Evolutionary conservation across 805 yeast genomes (phyloP).

Genomic region (Cyberlindnera petersonii): DNA sequence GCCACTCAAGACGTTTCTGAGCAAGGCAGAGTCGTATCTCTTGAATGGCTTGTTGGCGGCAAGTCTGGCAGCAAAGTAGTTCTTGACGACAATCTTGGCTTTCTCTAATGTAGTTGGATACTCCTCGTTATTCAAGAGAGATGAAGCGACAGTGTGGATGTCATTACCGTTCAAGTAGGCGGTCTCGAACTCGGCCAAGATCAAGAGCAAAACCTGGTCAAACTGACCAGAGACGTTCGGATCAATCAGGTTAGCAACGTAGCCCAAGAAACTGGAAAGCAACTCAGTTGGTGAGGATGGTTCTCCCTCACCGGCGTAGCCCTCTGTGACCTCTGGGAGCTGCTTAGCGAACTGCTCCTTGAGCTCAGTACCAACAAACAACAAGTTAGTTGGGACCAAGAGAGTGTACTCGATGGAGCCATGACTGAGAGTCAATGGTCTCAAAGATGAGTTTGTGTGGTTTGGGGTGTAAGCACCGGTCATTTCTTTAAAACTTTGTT

Average conservation of each 20-base stretch:
- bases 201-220: slow-evolving; percentile 64
- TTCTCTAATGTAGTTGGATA: slow-evolving; percentile 67
- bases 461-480: slow-evolving; percentile 29
- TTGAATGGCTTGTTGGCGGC: slow-evolving; percentile 46
- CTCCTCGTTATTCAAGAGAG: slow-evolving; percentile 49
- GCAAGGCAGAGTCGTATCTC: slow-evolving; percentile 53
- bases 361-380: slow-evolving; percentile 79
- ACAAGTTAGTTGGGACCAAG: slow-evolving; percentile 77
- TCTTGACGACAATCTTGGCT: slow-evolving; percentile 68
- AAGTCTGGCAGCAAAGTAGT: slow-evolving; percentile 65
- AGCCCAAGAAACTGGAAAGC: slow-evolving; percentile 79
- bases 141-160: slow-evolving; percentile 85
- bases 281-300: slow-evolving; percentile 85
- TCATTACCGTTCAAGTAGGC: slow-evolving; percentile 72
- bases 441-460: slow-evolving; percentile 38
- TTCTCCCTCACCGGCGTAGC: slow-evolving; percentile 80
- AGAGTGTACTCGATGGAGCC: slow-evolving; percentile 87
- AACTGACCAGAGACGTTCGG: slow-evolving; percentile 49
- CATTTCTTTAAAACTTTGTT: slow-evolving; percentile 12
- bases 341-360: slow-evolving; percentile 77
- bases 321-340: slow-evolving; percentile 79
- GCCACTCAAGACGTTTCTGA: slow-evolving; percentile 55
- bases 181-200: slow-evolving; percentile 80
- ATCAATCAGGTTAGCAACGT: slow-evolving; percentile 47
- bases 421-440: slow-evolving; percentile 82